Conservation (phyloP, 2,329 filamentous ascomycete species). For the Pyrenochaeta sp. region DNA sequence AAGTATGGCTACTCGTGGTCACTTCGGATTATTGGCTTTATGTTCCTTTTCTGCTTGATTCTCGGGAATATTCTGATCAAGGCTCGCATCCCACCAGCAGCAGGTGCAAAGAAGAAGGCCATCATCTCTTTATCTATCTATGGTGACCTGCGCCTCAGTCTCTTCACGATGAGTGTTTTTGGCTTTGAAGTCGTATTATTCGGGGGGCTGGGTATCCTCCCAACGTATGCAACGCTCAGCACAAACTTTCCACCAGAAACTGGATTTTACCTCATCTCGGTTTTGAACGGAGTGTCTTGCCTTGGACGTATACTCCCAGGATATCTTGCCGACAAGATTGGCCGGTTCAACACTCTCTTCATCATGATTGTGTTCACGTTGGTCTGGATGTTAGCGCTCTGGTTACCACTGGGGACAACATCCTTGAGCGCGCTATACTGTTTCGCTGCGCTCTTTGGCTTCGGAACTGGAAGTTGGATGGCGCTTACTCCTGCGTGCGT, state of each 20-base stretch:
- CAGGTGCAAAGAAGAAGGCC: slow-evolving; percentile 40
- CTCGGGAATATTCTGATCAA: slow-evolving; percentile 45
- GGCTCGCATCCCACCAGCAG: slow-evolving; percentile 41
- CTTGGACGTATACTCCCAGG: slow-evolving; percentile 51
- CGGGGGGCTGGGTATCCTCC: slow-evolving; percentile 46
- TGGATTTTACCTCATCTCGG: slow-evolving; percentile 47
- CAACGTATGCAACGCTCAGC: slow-evolving; percentile 52
- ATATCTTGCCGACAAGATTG: slow-evolving; percentile 50
- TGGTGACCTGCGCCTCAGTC: slow-evolving; percentile 39
- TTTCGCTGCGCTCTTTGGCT: slow-evolving; percentile 55
- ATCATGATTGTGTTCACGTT: slow-evolving; percentile 45
- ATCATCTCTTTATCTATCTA: slow-evolving; percentile 47
- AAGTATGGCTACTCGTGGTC: slow-evolving; percentile 48
- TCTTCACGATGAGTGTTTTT: slow-evolving; percentile 46
- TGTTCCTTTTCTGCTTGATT: slow-evolving; percentile 41
- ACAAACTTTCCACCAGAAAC: slow-evolving; percentile 42
- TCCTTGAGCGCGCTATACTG: slow-evolving; percentile 47
- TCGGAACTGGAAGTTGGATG: slow-evolving; percentile 57
- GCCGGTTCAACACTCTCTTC: slow-evolving; percentile 52
- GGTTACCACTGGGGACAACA: slow-evolving; percentile 42
- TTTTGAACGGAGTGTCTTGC: slow-evolving; percentile 51
- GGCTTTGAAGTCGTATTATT: slow-evolving; percentile 52
- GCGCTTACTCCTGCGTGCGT: slow-evolving; percentile 56
- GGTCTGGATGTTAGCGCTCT: slow-evolving; percentile 46
- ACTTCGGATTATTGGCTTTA: slow-evolving; percentile 50